Conservation (phyloP, 371 early-diverging fungal genomes). For the Mucor lusitanicus region DNA sequence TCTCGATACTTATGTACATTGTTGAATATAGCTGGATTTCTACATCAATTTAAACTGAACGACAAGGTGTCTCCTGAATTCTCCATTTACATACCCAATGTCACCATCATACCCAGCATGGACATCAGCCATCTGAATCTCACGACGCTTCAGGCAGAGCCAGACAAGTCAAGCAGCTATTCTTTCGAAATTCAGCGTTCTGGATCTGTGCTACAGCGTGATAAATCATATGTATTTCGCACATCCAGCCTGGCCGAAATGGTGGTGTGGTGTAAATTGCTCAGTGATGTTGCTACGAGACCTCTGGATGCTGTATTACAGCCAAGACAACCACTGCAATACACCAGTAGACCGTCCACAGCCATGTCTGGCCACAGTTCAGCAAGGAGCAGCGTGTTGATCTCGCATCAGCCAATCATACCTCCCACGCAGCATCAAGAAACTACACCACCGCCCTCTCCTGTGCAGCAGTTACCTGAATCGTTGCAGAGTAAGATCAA, state of each 20-base stretch:
- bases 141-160: background rate
- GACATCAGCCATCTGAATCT: background rate
- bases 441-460: conserved; percentile 6
- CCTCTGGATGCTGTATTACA: background rate
- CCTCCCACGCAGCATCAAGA: background rate
- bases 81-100: conserved; percentile 36
- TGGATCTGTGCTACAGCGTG: conserved; percentile 18
- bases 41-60: conserved; percentile 39
- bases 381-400: background rate
- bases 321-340: background rate
- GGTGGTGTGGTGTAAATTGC: conserved; percentile 10
- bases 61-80: conserved; percentile 42
- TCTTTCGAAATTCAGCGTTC: conserved; percentile 19
- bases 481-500: background rate
- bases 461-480: background rate
- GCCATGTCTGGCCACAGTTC: background rate
- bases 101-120: conserved; percentile 13
- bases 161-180: background rate
- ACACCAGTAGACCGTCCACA: background rate
- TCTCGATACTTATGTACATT: background rate
- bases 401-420: background rate
- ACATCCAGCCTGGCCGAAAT: conserved; percentile 3
- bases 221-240: conserved; percentile 19
- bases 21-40: conserved; percentile 32
- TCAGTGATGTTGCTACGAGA: conserved; percentile 5